Conservation (phyloP, 176 grass and related monocot species). For the Aegilops speltoides region DNA sequence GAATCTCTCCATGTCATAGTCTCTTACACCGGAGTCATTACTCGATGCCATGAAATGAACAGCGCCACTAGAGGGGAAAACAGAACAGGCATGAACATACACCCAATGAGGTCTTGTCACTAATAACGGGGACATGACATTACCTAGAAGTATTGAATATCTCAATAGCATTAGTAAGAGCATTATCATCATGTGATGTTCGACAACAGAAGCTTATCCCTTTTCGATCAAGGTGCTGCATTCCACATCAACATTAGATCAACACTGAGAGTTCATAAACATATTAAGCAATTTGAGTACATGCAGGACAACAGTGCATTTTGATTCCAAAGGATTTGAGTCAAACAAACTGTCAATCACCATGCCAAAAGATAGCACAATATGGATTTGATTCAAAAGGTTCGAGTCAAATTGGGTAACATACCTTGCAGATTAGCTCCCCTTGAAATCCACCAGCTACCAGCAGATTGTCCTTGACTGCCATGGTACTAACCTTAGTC, state of each 20-base stretch:
- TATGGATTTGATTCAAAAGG: not conserved
- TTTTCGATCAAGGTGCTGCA: constrained; percentile 79
- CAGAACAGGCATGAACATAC: not conserved
- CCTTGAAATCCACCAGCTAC: constrained; percentile 88
- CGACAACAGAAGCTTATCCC: constrained; percentile 87
- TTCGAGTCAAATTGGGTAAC: constrained; percentile 11
- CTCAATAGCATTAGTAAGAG: constrained; percentile 85
- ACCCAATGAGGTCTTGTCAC: constrained; percentile 4
- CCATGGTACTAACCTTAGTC: constrained; percentile 69
- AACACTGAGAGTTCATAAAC: not conserved
- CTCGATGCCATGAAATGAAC: constrained; percentile 80
- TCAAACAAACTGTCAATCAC: not conserved
- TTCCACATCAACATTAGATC: constrained; percentile 25
- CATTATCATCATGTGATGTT: constrained; percentile 86
- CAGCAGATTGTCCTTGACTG: constrained; percentile 72
- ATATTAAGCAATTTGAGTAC: constrained; percentile 8
- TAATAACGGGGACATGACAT: constrained; percentile 8
- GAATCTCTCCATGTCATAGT: constrained; percentile 84
- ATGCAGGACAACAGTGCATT: not conserved
- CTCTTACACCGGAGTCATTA: constrained; percentile 73
- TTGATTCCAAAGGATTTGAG: not conserved
- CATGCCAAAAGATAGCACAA: not conserved
- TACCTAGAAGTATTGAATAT: constrained; percentile 90
- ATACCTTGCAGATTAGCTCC: constrained; percentile 87
- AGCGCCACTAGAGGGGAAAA: constrained; percentile 40